Conservation (phyloP, 1,284 basidiomycete genomes). For the Pseudozyma flocculosa region DNA sequence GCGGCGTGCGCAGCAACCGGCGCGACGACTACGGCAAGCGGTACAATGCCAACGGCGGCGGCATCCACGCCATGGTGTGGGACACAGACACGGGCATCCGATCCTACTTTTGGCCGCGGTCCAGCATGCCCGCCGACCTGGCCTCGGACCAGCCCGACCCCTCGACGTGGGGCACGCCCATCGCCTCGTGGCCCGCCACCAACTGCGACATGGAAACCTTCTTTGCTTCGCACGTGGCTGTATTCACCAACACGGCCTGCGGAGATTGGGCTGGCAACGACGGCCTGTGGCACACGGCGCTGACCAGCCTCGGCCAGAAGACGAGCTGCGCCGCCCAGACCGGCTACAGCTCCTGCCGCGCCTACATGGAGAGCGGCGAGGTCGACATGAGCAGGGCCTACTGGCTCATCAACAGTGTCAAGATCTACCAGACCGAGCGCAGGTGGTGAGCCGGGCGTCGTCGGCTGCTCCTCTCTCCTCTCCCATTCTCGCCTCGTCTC, state of each 20-base stretch:
- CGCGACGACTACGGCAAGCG: conserved; percentile 63
- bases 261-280: conserved; percentile 34
- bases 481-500: too few species aligned
- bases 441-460: conserved; percentile 16
- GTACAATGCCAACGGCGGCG: conserved; percentile 68
- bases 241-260: conserved; percentile 41
- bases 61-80: conserved; percentile 57
- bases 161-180: conserved; percentile 61
- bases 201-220: conserved; percentile 63
- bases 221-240: conserved; percentile 41
- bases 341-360: conserved; percentile 24
- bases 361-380: conserved; percentile 22
- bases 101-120: conserved; percentile 65
- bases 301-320: conserved; percentile 11
- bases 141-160: conserved; percentile 56
- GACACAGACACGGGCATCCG: conserved; percentile 59
- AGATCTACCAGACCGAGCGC: conserved; percentile 32
- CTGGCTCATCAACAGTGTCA: conserved; percentile 41
- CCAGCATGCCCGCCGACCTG: conserved; percentile 61
- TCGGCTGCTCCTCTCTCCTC: too few species aligned
- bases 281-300: conserved; percentile 25
- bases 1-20: conserved; percentile 64
- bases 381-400: conserved; percentile 34
- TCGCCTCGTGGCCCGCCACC: conserved; percentile 62
- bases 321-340: conserved; percentile 32